Conservation (phyloP, 192 early-diverging fungal genomes). For the Linnemannia zychae region DNA sequence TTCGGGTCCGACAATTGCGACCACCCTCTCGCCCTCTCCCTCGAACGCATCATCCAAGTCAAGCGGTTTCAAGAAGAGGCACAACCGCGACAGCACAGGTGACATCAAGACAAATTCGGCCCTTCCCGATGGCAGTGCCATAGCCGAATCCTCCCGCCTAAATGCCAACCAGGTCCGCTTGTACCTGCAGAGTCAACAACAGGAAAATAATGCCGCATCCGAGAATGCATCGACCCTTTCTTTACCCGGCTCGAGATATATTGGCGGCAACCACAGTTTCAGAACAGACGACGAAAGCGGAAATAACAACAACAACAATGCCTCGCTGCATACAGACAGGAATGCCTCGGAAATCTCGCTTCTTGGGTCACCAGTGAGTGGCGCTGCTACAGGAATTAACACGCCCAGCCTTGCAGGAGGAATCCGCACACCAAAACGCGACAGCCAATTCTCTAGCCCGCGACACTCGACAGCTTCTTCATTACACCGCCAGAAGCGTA, state of each 20-base stretch:
- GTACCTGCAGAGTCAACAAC: constrained; percentile 5
- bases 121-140: constrained; percentile 14
- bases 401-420: constrained; percentile 30
- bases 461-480: constrained; percentile 9
- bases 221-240: constrained; percentile 34
- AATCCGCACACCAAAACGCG: constrained; percentile 19
- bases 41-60: constrained; percentile 34
- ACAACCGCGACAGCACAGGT: neutral
- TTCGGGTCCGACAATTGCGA: constrained; percentile 37
- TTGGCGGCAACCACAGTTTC: constrained; percentile 5
- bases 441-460: constrained; percentile 30
- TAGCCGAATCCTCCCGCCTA: neutral
- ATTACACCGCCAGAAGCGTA: neutral
- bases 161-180: neutral
- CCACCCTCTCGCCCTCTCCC: constrained; percentile 26
- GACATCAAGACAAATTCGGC: constrained; percentile 1
- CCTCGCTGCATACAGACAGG: neutral
- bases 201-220: neutral
- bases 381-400: neutral
- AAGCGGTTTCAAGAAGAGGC: constrained; percentile 6
- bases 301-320: neutral
- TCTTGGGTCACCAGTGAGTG: constrained; percentile 10
- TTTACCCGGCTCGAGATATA: constrained; percentile 39
- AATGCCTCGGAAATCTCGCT: constrained; percentile 23
- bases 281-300: neutral